Evolutionary conservation across 768 basidiomycete species (phyloP).

Genomic region (Panaeolus cyanescens): DNA sequence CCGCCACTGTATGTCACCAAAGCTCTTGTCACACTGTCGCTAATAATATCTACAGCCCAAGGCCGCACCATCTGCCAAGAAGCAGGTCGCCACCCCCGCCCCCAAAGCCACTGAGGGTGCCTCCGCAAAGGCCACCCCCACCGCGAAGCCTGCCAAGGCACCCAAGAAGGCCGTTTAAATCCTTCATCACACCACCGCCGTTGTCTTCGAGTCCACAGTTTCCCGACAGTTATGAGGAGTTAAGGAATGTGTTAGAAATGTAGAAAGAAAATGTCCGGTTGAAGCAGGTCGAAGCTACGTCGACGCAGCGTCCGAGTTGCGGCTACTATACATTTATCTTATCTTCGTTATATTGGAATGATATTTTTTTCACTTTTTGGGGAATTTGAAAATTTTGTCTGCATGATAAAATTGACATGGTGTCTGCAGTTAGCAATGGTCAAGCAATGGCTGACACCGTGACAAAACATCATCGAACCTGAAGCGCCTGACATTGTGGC

Average conservation of each 20-base stretch:
- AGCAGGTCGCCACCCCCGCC: conserved; percentile 11
- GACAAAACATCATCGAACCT: too few relatives aligned
- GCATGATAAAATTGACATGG: too few relatives aligned
- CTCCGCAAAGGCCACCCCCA: conserved; percentile 14
- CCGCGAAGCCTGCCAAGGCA: conserved; percentile 11
- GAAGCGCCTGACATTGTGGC: neutral
- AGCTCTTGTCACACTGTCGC: neutral
- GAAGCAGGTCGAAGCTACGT: neutral
- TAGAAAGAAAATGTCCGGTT: neutral
- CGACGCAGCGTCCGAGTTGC: neutral
- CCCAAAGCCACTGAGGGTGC: conserved; percentile 10
- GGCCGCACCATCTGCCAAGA: conserved; percentile 17
- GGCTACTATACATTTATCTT: neutral
- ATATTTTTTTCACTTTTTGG: neutral
- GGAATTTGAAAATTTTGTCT: too few relatives aligned
- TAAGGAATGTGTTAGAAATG: too few relatives aligned
- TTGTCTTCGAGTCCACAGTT: neutral
- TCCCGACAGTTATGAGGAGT: conserved; percentile 5
- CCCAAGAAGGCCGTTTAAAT: conserved; percentile 19
- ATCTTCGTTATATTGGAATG: neutral
- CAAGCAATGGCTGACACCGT: too few relatives aligned
- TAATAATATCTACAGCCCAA: conserved; percentile 13
- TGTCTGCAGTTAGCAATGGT: too few relatives aligned
- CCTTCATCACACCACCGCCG: too few relatives aligned
- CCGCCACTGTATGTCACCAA: conserved; percentile 6